Conservation (phyloP, 305 asterid genomes). For the Fraxinus baroniana region DNA sequence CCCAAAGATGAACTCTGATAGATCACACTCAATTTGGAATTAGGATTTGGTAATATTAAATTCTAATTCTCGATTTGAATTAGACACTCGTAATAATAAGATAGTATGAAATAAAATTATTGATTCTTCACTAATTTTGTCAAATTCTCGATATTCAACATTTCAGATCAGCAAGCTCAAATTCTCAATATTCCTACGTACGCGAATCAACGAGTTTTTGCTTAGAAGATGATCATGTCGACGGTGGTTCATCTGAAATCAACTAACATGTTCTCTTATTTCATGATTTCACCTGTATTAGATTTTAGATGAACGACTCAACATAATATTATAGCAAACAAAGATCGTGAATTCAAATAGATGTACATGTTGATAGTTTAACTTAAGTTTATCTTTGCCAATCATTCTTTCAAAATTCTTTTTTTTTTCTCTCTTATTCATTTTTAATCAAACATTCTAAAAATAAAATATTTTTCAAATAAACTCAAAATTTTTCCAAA, state of each 20-base stretch:
- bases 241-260: background rate
- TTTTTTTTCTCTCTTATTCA: no score
- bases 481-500: no score
- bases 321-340: background rate
- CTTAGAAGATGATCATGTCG: background rate
- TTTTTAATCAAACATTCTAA: no score
- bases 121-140: background rate
- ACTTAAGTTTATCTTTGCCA: no score
- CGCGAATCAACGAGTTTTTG: background rate
- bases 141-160: background rate
- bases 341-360: background rate
- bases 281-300: background rate
- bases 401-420: no score
- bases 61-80: no score
- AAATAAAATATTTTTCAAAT: no score
- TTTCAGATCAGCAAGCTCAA: background rate
- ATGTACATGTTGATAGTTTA: no score
- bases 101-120: no score
- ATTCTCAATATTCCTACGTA: no score
- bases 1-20: constrained; percentile 65
- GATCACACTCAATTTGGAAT: background rate
- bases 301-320: background rate
- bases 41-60: background rate
- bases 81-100: no score
- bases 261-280: background rate